phyloP scores from a whole-genome alignment of 2,329 filamentous ascomycete genomes.

The Sporothrix dimorphospora region DNA sequence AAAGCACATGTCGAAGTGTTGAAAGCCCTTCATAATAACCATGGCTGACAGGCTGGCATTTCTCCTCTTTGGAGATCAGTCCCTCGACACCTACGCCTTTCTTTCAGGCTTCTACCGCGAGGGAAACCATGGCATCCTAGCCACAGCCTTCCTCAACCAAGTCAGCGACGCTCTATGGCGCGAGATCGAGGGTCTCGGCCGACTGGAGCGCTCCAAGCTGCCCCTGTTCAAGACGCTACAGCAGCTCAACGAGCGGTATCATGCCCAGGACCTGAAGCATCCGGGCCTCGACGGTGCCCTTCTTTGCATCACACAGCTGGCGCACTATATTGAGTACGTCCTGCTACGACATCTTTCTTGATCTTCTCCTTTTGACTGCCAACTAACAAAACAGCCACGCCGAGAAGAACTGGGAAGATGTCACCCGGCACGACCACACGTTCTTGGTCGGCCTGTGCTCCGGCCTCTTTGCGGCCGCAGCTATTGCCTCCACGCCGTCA shows the following conservation, averaged over 20 bases:
- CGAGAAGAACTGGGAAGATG: constrained; percentile 60
- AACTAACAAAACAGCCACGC: constrained; percentile 49
- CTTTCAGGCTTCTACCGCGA: constrained; percentile 58
- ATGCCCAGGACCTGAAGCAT: constrained; percentile 58
- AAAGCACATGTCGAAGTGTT: constrained; percentile 23
- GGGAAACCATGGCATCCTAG: constrained; percentile 53
- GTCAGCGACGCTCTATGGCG: constrained; percentile 60
- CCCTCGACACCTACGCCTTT: constrained; percentile 66
- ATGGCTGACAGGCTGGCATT: constrained; percentile 56
- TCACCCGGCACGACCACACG: constrained; percentile 53
- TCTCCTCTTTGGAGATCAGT: constrained; percentile 73
- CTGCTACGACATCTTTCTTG: neutral
- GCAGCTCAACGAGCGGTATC: constrained; percentile 68
- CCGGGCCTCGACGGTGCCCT: constrained; percentile 67
- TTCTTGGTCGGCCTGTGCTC: constrained; percentile 68
- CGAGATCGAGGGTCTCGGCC: constrained; percentile 61
- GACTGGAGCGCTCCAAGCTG: constrained; percentile 59
- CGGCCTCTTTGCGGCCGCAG: constrained; percentile 69
- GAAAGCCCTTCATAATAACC: constrained; percentile 33
- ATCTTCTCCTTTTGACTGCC: neutral
- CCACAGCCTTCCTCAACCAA: constrained; percentile 65
- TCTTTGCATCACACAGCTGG: constrained; percentile 66
- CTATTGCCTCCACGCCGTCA: constrained; percentile 65
- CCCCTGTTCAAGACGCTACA: constrained; percentile 65
- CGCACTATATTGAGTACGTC: constrained; percentile 69